These are phyloP conservation scores for Dictyostelium purpureum DNA, from an alignment of 78 protist genomes.

Conservation along the genomic window DNA sequence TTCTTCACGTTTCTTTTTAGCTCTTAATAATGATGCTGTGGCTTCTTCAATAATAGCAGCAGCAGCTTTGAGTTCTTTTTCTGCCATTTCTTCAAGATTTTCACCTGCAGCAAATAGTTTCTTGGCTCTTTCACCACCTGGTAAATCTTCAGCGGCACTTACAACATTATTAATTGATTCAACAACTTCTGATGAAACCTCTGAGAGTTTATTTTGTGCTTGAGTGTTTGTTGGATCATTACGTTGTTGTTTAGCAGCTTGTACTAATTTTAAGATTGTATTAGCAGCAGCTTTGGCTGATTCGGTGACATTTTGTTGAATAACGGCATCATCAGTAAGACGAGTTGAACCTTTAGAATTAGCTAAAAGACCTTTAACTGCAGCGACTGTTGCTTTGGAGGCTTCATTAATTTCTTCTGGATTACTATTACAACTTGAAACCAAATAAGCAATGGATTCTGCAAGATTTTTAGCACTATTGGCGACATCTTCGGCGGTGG, in stretches of 20 bases:
- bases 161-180: constrained; percentile 54
- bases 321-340: constrained; percentile 74
- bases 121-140: constrained; percentile 82
- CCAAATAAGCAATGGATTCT: constrained; percentile 69
- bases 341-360: constrained; percentile 78
- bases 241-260: constrained; percentile 56
- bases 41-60: constrained; percentile 83
- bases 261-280: constrained; percentile 37
- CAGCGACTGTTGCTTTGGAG: background rate
- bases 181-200: constrained; percentile 34
- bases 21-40: constrained; percentile 44
- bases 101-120: constrained; percentile 78
- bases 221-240: constrained; percentile 47
- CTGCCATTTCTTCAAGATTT: constrained; percentile 82
- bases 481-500: constrained; percentile 74
- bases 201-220: constrained; percentile 58
- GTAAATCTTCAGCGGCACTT: constrained; percentile 73
- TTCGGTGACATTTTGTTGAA: constrained; percentile 76
- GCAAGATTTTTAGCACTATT: constrained; percentile 73
- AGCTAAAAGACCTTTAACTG: constrained; percentile 35
- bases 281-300: constrained; percentile 76
- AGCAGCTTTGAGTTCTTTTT: constrained; percentile 74
- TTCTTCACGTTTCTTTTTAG: constrained; percentile 75
- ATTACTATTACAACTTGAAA: constrained; percentile 4
- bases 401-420: constrained; percentile 73